phyloP scores from a whole-genome alignment of 768 basidiomycete genomes.

The Xerocomus potaroensis region DNA sequence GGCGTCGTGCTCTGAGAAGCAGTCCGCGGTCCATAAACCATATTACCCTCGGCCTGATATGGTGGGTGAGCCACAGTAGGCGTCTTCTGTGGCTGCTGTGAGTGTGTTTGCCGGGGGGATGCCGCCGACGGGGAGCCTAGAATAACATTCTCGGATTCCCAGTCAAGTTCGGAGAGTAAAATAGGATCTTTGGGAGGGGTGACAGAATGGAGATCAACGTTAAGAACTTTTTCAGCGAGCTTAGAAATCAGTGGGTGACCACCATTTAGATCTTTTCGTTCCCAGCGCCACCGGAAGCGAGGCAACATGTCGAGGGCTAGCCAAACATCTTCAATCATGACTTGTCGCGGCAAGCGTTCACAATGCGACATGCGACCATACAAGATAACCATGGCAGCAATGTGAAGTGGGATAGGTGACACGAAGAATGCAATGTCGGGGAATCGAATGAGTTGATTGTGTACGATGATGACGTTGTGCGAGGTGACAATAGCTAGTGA shows the following conservation, averaged over 20 bases:
- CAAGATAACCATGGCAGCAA: conserved; percentile 87
- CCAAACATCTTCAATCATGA: conserved; percentile 79
- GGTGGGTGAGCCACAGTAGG: conserved; percentile 33
- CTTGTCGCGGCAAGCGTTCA: conserved; percentile 56
- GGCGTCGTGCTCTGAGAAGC: conserved; percentile 28
- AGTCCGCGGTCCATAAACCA: conserved; percentile 28
- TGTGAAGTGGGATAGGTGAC: conserved; percentile 84
- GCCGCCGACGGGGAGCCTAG: conserved; percentile 22
- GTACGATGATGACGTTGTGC: conserved; percentile 83
- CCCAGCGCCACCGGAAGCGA: conserved; percentile 90
- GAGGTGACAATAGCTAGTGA: conserved; percentile 72
- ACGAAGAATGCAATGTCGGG: conserved; percentile 87
- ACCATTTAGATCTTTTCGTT: conserved; percentile 74
- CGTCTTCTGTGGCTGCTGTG: conserved; percentile 34
- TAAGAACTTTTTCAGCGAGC: conserved; percentile 77
- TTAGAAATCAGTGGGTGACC: conserved; percentile 82
- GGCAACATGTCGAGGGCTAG: conserved; percentile 86
- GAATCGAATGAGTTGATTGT: conserved; percentile 78
- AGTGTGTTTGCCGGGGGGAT: conserved; percentile 25
- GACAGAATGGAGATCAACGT: conserved; percentile 62
- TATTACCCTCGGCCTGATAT: conserved; percentile 31
- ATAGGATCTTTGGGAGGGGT: conserved; percentile 36
- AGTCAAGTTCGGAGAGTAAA: conserved; percentile 41
- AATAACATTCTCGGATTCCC: conserved; percentile 39
- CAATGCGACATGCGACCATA: conserved; percentile 83